A percentile compares a stretch with the other conserved stretches of the same genome.
Conservation (phyloP, 495 filamentous ascomycete genomes). For the Penicillium mononematosum region DNA sequence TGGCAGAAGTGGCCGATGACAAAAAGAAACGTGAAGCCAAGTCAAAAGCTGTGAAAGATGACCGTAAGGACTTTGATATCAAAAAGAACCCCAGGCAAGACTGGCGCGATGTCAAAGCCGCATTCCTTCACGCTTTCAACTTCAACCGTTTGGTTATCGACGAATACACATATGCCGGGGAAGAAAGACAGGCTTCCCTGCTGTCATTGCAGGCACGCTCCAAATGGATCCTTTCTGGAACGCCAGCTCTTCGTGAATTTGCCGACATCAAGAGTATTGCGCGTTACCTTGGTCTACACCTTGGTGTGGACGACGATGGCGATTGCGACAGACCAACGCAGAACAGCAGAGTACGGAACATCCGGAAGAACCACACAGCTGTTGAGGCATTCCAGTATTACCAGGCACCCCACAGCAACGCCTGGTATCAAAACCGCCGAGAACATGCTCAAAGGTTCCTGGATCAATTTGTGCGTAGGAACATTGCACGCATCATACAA, state of each 20-base stretch:
- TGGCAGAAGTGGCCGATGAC: slow-evolving; percentile 8
- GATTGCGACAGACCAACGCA: slow-evolving; percentile 33
- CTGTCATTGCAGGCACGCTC: slow-evolving; percentile 44
- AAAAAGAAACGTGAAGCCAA: slow-evolving; percentile 9
- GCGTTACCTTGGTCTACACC: slow-evolving; percentile 51
- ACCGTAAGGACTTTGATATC: slow-evolving; percentile 32
- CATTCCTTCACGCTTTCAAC: slow-evolving; percentile 57
- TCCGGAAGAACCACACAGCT: slow-evolving; percentile 29
- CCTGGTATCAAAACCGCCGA: slow-evolving; percentile 53
- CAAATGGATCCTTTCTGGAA: slow-evolving; percentile 69
- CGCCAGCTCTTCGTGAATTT: slow-evolving; percentile 58
- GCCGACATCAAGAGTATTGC: slow-evolving; percentile 60
- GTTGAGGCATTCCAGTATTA: slow-evolving; percentile 51
- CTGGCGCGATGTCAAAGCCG: slow-evolving; percentile 27
- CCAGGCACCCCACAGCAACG: slow-evolving; percentile 39
- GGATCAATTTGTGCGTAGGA: slow-evolving; percentile 52
- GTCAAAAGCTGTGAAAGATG: slow-evolving; percentile 16
- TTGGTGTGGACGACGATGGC: slow-evolving; percentile 53
- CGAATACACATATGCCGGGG: slow-evolving; percentile 61
- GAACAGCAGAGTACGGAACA: slow-evolving; percentile 32
- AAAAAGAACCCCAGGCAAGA: slow-evolving; percentile 1
- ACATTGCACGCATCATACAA: slow-evolving; percentile 46
- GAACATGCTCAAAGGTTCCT: slow-evolving; percentile 53
- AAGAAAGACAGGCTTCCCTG: slow-evolving; percentile 32
- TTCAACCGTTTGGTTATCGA: slow-evolving; percentile 67